Base-by-base conservation (phyloP, 2,329 filamentous ascomycete genomes). In the Colletotrichum eremochloae region DNA sequence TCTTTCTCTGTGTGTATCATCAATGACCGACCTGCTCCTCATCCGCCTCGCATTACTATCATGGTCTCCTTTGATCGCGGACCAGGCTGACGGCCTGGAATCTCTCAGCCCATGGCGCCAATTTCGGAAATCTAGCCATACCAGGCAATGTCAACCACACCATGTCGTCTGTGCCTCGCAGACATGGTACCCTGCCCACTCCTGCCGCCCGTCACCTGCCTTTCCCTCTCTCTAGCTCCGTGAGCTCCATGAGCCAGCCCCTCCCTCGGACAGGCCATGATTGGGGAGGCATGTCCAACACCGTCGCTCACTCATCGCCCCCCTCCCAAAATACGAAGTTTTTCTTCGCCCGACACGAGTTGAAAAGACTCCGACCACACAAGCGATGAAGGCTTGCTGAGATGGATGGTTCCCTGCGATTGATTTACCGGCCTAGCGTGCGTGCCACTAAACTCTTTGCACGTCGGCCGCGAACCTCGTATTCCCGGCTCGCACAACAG, bases 81-180 rank as follows among this genome's bases (percentile, higher is more conserved):
- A 24, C 14, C 52, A 1, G 14, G 8, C 31, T 31, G 29, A 48
- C 6, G 15, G 20, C 4, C 29, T 38, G n/a, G 5, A 29, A 24
- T 20, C 15, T 55, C 48, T 68, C 57, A 68, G 65, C 57, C 40
- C 33, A 68, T 63, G 58, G 31, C 36, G 44, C 24, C 33, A 50
- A 63, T 50, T 48, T 38, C 15, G 38, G 1, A 58, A 58, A 24
- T 57, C 20, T 24, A 29, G 36, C 55, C 33, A 56, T 14, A 20
- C 20, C 33, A 33, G 36, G 55, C 33, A 57, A 40, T 33, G 12
- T 24, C 33, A n/a, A 36, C 24, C 36, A 24, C 33, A 38, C 33
- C 11, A 56, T 56, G 20, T 36, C 20, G 5, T 15, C 20, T 38
- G 53, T 38, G 33, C 53, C 20, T 56, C 20, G 12, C 55, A 24